Evolutionary conservation across 106 monocot genomes (phyloP).

Genomic region (Narthecium ossifragum): DNA sequence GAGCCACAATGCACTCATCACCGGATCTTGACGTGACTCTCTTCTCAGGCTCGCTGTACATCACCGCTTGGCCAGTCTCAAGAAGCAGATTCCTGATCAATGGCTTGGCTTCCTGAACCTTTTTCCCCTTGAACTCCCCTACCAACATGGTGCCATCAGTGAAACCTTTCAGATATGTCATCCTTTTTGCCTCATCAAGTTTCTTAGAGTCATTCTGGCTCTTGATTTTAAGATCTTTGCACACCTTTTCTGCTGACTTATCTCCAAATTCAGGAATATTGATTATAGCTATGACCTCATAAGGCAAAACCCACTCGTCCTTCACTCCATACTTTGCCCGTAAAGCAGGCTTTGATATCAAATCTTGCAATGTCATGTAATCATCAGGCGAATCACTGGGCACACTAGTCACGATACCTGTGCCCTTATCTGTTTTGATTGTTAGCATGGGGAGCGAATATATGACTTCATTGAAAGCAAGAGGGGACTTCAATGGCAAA

Average conservation of each 20-base stretch:
- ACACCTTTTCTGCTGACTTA: constrained; percentile 81
- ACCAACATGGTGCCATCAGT: constrained; percentile 89
- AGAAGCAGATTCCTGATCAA: constrained; percentile 58
- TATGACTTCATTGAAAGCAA: constrained; percentile 68
- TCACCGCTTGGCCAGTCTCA: constrained; percentile 55
- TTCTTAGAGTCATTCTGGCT: constrained; percentile 96
- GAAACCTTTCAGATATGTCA: constrained; percentile 91
- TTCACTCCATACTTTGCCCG: constrained; percentile 70
- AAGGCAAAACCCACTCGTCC: constrained; percentile 89
- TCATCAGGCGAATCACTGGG: constrained; percentile 92
- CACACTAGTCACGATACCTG: constrained; percentile 93
- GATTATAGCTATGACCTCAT: constrained; percentile 80
- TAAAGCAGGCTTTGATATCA: constrained; percentile 72
- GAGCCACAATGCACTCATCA: constrained; percentile 89
- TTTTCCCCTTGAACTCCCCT: constrained; percentile 67
- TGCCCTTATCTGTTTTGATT: constrained; percentile 92
- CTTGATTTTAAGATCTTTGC: constrained; percentile 74
- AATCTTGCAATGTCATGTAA: constrained; percentile 83
- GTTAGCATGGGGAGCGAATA: constrained; percentile 94
- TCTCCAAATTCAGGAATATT: constrained; percentile 92
- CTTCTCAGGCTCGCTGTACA: constrained; percentile 93
- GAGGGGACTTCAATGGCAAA: constrained; percentile 61
- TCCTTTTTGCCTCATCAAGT: constrained; percentile 82
- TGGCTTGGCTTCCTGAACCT: constrained; percentile 84
- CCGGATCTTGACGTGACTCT: constrained; percentile 86